A percentile compares a stretch with the other conserved stretches of the same genome.
Evolutionary conservation across 164 flowering plant genomes (phyloP).

Genomic region (Taxillus chinensis): DNA sequence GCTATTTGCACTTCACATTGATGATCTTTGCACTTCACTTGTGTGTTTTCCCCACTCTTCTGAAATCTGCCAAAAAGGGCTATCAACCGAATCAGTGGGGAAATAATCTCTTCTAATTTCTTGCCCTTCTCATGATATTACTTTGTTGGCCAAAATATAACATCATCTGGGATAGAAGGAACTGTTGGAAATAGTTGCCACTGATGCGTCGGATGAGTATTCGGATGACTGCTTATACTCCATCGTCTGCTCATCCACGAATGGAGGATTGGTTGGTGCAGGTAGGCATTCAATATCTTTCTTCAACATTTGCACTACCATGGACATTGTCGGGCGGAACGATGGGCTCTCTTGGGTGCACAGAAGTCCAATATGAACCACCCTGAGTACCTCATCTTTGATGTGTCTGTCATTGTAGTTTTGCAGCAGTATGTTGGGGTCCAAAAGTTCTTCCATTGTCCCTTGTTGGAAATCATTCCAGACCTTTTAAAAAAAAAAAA

Average conservation of each 20-base stretch:
- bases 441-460: neutral
- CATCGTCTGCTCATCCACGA: neutral
- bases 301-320: neutral
- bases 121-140: no score
- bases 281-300: neutral
- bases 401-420: neutral
- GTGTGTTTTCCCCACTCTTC: no score
- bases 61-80: no score
- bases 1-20: no score
- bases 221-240: neutral
- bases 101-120: no score
- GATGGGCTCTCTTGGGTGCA: neutral
- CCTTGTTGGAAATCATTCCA: neutral
- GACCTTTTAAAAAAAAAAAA: neutral
- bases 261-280: neutral
- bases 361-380: neutral
- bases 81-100: no score
- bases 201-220: no score
- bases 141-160: no score
- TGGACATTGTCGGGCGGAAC: neutral
- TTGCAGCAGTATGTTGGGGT: neutral
- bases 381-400: neutral
- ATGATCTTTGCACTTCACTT: no score
- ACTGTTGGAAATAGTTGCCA: no score
- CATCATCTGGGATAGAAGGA: no score